Evolutionary conservation across 225 moss, liverwort and hornwort genomes (phyloP).

Genomic region (Bryoerythrophyllum caledonicum): DNA sequence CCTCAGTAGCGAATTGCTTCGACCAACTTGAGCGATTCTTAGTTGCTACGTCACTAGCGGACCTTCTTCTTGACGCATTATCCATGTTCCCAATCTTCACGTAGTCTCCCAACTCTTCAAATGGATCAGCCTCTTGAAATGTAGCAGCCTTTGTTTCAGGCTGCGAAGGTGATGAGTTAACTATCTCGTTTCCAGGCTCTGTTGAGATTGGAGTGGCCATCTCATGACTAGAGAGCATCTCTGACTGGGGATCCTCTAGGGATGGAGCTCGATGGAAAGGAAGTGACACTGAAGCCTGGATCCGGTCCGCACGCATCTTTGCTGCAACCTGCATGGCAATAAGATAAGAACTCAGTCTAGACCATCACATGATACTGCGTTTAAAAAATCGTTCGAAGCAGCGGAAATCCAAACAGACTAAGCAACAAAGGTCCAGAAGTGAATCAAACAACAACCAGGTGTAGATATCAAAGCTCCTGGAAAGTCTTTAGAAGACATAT

Average conservation of each 20-base stretch:
- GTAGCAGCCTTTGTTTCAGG: conserved; percentile 4
- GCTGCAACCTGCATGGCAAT: conserved; percentile 51
- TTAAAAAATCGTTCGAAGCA: background rate
- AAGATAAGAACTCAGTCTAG: background rate
- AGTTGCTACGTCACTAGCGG: conserved; percentile 11
- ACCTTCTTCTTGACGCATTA: conserved; percentile 14
- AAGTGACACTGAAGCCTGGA: conserved; percentile 52
- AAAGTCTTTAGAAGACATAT: conserved; percentile 5
- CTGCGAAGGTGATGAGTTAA: conserved; percentile 7
- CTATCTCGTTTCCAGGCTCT: conserved; percentile 22
- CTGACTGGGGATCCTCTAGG: conserved; percentile 17
- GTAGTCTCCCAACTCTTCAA: conserved; percentile 46
- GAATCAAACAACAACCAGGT: background rate
- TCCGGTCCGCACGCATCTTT: conserved; percentile 49
- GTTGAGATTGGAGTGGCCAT: background rate
- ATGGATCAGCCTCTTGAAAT: conserved; percentile 9
- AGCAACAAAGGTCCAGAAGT: background rate
- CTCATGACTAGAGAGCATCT: conserved; percentile 27
- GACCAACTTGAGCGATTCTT: conserved; percentile 29
- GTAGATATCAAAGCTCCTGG: conserved; percentile 21
- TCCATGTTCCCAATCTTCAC: conserved; percentile 37
- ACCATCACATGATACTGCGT: background rate
- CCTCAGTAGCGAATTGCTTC: conserved; percentile 34
- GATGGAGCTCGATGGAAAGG: conserved; percentile 41
- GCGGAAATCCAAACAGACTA: background rate